These are phyloP conservation scores for grape (Vitis vinifera) DNA, from an alignment of 164 flowering plant species.

Conservation along the genomic window DNA sequence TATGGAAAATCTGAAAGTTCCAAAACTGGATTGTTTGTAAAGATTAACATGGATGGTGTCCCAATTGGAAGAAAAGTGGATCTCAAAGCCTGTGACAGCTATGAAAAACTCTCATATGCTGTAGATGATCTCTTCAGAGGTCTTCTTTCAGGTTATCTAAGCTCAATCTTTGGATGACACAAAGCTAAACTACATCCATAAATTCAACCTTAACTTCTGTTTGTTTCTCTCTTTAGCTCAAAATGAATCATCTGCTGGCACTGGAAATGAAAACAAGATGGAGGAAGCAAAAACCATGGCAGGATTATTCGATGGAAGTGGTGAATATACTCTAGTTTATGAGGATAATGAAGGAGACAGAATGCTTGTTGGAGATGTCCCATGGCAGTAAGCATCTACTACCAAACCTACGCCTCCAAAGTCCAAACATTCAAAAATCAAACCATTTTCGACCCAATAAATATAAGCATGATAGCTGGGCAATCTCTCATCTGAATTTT, in stretches of 20 bases:
- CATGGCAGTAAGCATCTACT: conserved; percentile 36
- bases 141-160: conserved; percentile 29
- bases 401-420: no score
- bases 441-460: no score
- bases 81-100: conserved; percentile 28
- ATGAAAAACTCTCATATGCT: conserved; percentile 35
- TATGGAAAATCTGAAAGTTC: conserved; percentile 3
- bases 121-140: conserved; percentile 32
- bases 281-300: conserved; percentile 4
- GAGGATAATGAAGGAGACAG: conserved; percentile 45
- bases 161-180: neutral
- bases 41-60: conserved; percentile 38
- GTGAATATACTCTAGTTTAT: conserved; percentile 36
- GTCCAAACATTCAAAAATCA: no score
- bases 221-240: conserved; percentile 18
- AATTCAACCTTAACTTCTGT: neutral
- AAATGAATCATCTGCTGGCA: conserved; percentile 3
- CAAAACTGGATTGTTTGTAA: conserved; percentile 22
- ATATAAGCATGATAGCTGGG: no score
- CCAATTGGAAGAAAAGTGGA: conserved; percentile 41
- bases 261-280: conserved; percentile 6
- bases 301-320: conserved; percentile 13
- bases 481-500: no score
- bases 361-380: conserved; percentile 47
- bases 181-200: no score